Conservation (phyloP, 1,284 basidiomycete genomes). For the Sanghuangporus sanghuang region DNA sequence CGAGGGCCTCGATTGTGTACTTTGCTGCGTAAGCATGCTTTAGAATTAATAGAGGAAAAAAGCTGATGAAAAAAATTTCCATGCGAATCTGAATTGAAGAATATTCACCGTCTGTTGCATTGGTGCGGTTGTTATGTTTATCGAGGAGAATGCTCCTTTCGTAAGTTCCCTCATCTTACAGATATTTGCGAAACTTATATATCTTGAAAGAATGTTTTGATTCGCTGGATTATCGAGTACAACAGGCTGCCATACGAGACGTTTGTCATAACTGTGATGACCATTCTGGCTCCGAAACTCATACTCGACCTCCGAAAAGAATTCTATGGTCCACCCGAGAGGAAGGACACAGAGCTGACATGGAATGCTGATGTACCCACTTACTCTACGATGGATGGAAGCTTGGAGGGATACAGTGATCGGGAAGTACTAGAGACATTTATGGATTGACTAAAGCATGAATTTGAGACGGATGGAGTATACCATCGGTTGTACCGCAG, state of each 20-base stretch:
- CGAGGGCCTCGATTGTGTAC: slow-evolving; percentile 1
- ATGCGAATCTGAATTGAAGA: neutral
- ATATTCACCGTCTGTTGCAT: slow-evolving; percentile 1
- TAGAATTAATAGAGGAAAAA: neutral
- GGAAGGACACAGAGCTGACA: neutral
- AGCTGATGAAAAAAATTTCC: neutral
- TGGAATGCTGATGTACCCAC: neutral
- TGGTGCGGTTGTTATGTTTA: neutral
- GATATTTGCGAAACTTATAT: too few relatives aligned
- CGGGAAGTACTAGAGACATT: neutral
- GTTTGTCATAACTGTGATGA: neutral
- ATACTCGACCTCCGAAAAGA: slow-evolving; percentile 1
- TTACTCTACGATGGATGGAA: neutral
- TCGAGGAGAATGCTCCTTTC: neutral
- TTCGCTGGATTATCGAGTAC: too few relatives aligned
- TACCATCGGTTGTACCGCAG: too few relatives aligned
- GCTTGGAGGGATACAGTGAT: neutral
- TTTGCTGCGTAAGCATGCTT: slow-evolving; percentile 1
- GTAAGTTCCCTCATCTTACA: too few relatives aligned
- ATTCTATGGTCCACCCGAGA: neutral
- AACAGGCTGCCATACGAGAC: too few relatives aligned
- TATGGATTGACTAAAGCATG: neutral
- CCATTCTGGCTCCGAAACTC: slow-evolving; percentile 12
- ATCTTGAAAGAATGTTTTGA: too few relatives aligned
- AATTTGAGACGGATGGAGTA: neutral